Evolutionary conservation across 1,139 yeast species (phyloP).

Genomic region (Blastobotrys capitulatus): DNA sequence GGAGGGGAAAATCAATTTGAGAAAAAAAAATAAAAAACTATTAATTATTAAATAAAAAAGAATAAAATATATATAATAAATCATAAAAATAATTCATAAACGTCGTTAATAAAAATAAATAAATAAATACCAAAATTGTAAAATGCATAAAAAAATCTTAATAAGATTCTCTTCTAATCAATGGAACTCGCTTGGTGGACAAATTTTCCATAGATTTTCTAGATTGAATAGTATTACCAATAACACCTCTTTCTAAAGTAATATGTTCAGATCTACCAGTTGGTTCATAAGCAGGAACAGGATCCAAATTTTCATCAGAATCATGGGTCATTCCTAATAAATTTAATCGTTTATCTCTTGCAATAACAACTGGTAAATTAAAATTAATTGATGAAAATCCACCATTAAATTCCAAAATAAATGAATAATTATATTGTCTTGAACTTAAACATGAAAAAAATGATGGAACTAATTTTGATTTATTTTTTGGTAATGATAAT

Average conservation of each 20-base stretch:
- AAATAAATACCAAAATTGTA: not conserved
- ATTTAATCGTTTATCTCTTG: slow-evolving; percentile 6
- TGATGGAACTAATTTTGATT: slow-evolving; percentile 20
- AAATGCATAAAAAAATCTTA: not conserved
- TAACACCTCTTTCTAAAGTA: slow-evolving; percentile 7
- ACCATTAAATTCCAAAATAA: slow-evolving; percentile 6
- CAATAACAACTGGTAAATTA: slow-evolving; percentile 11
- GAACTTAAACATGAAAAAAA: slow-evolving; percentile 25
- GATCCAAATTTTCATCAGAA: slow-evolving; percentile 5
- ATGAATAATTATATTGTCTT: slow-evolving; percentile 22
- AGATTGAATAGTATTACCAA: not conserved
- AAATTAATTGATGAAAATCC: slow-evolving; percentile 5
- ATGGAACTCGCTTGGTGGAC: not conserved
- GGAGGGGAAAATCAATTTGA: no score
- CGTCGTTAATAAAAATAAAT: not conserved
- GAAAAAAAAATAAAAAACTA: no score
- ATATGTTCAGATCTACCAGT: slow-evolving; percentile 7
- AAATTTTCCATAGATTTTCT: not conserved
- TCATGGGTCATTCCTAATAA: not conserved
- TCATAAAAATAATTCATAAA: not conserved
- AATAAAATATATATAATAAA: not conserved
- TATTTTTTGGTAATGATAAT: slow-evolving; percentile 9
- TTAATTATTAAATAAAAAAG: not conserved
- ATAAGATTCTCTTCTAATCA: not conserved
- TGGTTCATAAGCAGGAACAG: slow-evolving; percentile 8